Evolutionary conservation across 345 rosid species (phyloP), one percentile per base, ranked within the genome.

Genomic region (Luvunga scandens): DNA sequence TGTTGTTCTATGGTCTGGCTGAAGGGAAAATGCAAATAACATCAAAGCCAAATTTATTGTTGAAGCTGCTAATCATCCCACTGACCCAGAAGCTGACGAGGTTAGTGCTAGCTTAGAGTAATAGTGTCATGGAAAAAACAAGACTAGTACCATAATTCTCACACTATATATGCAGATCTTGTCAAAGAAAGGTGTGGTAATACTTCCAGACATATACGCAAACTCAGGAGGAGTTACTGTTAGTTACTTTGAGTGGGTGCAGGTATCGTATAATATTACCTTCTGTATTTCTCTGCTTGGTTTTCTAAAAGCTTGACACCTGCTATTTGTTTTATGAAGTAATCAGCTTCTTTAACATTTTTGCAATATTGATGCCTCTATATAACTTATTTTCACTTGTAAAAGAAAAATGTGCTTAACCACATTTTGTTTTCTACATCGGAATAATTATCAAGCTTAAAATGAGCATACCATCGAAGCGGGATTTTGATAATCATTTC

Each of bases 241-340:
- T 63, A 96, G 98, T 78, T 92, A 96, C 94, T 96, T 96, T 36
- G 99, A 96, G 83, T 96, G 97, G 99, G 99, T 93, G 81, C 98
- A 93, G 97, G 98, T 93, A 90, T 34, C 2, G 7, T 38, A 19
- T 34, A 42, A 24, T 68, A 24, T 24, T 12, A 24, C 19, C 66
- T 64, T 10, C 21, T 61, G 4, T 64, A 14, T 50, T 70, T 16
- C 33, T 45, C 21, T 75, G 19, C 9, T 36, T 27, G 28, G 19
- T 38, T 71, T 70, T 59, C 28, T 7, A 64, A 28, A 59, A 66
- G 12, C 24, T n/a, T 57, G 21, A 53, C 0, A 18, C 66, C 39
- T 72, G 14, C 56, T 42, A 42, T 39, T 56, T 56, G n/a, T 33
- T 57, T 13, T 0, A 24, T 6, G 22, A 30, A 31, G 5, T 8